Base-by-base conservation (phyloP, 1,139 yeast species). In the Scheffersomyces parashehatae region DNA sequence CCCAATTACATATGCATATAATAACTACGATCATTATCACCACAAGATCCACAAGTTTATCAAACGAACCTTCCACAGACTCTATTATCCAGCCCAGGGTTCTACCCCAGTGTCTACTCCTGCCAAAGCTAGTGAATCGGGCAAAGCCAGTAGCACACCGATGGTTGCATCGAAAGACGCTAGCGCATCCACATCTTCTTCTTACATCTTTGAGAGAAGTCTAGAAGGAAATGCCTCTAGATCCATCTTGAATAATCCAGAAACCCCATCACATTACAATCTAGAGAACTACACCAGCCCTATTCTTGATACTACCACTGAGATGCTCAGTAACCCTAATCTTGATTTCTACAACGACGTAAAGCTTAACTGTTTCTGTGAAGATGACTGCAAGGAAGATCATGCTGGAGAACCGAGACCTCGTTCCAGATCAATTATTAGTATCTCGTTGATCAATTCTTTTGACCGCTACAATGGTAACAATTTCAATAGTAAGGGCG, bases 201-300 rank as follows among this genome's bases (percentile, higher is more conserved):
- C 44, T 3, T 29, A 44, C 30, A 56, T 56, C 12, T 56, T 56
- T 37, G 60, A 56, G 40, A 48, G 60, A 3, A 47, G 53, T 4
- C 34, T 53, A 28, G 54, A 54, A 37, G 44, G 45, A 7, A 43
- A 46, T 33, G 40, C 41, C 20, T 43, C 47, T 13, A 29, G 53
- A 14, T 40, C 53, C 1, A 41, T 52, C 11, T 45, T 56, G 38
- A 46, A 48, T 29, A 49, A 48, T 32, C 52, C 56, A 32, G 56
- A 47, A 41, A 49, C 55, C 13, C 68, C 68, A 4, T 43, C 51
- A 28, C 69, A 65, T 43, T 64, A 57, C 47, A 59, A 54, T 35
- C 55, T 59, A 13, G 70, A 65, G 40, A 66, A 67, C 45, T 66
- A 53, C 40, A 55, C 64, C 13, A 60, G 60, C 32, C 72, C 72